Conservation (phyloP, 768 basidiomycete genomes). For the Macrocybe gigantea region DNA sequence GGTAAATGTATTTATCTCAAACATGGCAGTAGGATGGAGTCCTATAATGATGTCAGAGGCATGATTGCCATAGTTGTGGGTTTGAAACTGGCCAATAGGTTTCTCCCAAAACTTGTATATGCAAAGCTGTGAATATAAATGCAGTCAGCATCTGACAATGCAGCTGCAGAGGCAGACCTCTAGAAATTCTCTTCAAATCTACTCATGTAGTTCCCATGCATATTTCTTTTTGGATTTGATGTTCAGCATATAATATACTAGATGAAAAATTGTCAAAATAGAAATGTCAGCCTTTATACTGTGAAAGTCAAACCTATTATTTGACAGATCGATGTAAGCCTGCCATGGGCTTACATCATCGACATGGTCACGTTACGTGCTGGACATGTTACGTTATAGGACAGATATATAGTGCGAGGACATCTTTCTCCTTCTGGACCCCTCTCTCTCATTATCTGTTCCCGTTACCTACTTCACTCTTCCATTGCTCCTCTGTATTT, state of each 20-base stretch:
- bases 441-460: too few relatives aligned
- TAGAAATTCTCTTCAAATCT: slow-evolving; percentile 59
- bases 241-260: slow-evolving; percentile 60
- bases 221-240: slow-evolving; percentile 36
- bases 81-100: slow-evolving; percentile 44
- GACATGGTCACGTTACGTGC: too few relatives aligned
- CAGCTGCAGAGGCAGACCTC: slow-evolving; percentile 36
- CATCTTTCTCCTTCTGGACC: too few relatives aligned
- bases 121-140: slow-evolving; percentile 37
- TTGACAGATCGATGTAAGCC: slow-evolving; percentile 40
- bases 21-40: slow-evolving; percentile 69
- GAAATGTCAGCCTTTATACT: too few relatives aligned
- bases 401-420: too few relatives aligned
- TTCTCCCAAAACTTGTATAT: slow-evolving; percentile 59
- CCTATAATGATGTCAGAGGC: slow-evolving; percentile 21
- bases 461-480: too few relatives aligned
- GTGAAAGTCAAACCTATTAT: slow-evolving; percentile 71
- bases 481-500: too few relatives aligned
- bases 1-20: slow-evolving; percentile 61
- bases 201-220: slow-evolving; percentile 52
- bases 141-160: too few relatives aligned
- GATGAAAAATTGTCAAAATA: too few relatives aligned
- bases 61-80: not conserved
- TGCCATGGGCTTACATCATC: too few relatives aligned
- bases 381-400: too few relatives aligned